Base-by-base conservation (phyloP, 345 rosid species). In the Kernera saxatilis region DNA sequence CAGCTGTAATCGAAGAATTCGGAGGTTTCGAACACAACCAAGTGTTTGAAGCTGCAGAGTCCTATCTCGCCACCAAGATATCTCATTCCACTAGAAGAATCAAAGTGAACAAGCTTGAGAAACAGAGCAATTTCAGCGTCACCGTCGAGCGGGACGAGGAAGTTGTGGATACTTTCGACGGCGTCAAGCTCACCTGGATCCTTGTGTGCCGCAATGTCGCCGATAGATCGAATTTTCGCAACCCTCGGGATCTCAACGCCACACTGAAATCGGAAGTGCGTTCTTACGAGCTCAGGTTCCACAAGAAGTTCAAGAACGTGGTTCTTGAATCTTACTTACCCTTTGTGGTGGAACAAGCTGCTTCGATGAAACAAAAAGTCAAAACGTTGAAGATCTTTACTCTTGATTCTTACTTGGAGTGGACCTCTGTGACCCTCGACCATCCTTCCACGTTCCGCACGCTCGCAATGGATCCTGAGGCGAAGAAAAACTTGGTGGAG, bases 361-460 rank as follows among this genome's bases (percentile, higher is more conserved):
- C 74, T 44, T 70, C 69, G 2, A 21, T 84, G 56, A 68, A 45
- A 41, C 84, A 74, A 68, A 79, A 81, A 69, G 62, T 7, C 32
- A 89, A 83, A 73, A 84, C 84, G 0, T 44, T 84, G 40, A 91
- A 84, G 77, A 78, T 91, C 71, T 79, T 76, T 67, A 86, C 87
- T 0, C 68, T 79, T 45, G 72, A 64, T 21, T 1, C 26, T 67
- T 63, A 80, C 54, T 64, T 75, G 3, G 74, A 46, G 1, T 91
- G 93, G 97, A 75, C 49, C 21, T 70, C 90, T 5, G 80, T 83
- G 40, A 87, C 83, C 50, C 82, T 89, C 8, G 88, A 91, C 50
- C 95, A 91, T 56, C 93, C 97, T 5, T 84, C 97, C 13, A 91
- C 89, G 2, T 89, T 91, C 21, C 83, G 73, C 2, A 86, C 91